phyloP scores from a whole-genome alignment of 768 basidiomycete genomes.

The Suillus bovinus region DNA sequence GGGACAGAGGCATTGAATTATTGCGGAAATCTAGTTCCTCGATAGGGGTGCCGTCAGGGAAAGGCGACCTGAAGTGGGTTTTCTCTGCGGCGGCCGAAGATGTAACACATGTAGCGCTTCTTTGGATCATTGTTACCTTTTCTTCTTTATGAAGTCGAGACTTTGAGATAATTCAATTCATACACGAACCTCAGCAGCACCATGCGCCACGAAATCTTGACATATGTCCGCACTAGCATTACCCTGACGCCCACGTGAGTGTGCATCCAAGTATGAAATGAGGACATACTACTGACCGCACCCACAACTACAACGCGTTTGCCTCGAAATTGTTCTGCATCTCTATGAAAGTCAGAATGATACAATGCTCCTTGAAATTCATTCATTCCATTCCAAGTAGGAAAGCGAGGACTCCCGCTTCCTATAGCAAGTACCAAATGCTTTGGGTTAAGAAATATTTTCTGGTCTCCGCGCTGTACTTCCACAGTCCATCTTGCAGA shows the following conservation, averaged over 20 bases:
- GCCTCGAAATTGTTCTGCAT: slow-evolving; percentile 45
- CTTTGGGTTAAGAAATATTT: not conserved
- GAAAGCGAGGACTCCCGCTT: not conserved
- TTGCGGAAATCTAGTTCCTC: not conserved
- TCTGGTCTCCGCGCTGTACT: not conserved
- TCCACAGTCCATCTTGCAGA: not conserved
- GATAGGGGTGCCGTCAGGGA: not conserved
- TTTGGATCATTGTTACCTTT: slow-evolving; percentile 3
- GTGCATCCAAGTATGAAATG: not conserved
- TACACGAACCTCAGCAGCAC: not conserved
- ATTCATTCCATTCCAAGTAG: slow-evolving; percentile 33
- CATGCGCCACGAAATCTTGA: not conserved
- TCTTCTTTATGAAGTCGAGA: not conserved
- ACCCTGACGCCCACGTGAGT: not conserved
- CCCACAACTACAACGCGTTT: slow-evolving; percentile 65
- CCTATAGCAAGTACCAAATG: not conserved
- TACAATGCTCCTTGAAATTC: slow-evolving; percentile 48
- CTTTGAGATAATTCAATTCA: not conserved
- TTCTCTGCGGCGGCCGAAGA: not conserved
- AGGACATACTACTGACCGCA: not conserved
- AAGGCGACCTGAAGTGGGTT: not conserved
- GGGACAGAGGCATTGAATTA: not conserved
- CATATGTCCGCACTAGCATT: not conserved
- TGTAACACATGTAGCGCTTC: not conserved
- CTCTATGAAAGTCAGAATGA: slow-evolving; percentile 51